Evolutionary conservation across 2,329 filamentous ascomycete genomes (phyloP).

Genomic region (Aspergillus fischeri): DNA sequence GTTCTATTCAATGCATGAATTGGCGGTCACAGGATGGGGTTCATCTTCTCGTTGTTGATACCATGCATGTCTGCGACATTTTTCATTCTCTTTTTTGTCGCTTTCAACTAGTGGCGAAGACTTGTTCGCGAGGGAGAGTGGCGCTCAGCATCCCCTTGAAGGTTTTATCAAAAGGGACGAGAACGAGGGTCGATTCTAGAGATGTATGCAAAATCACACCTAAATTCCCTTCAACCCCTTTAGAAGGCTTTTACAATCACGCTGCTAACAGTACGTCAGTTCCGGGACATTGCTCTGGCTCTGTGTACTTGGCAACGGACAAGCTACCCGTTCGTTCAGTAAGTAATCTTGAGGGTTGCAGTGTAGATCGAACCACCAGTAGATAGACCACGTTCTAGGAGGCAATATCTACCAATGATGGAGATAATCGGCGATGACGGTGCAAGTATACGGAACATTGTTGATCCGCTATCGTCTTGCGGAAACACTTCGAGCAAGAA

Average conservation of each 20-base stretch:
- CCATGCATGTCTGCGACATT: conserved; percentile 7
- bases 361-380: no score
- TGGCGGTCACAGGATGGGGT: not conserved
- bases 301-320: no score
- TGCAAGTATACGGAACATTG: not conserved
- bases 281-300: no score
- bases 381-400: not conserved
- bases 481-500: conserved; percentile 1
- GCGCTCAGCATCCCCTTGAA: not conserved
- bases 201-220: not conserved
- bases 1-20: conserved; percentile 5
- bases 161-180: not conserved
- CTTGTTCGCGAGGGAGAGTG: not conserved
- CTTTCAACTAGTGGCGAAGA: not conserved
- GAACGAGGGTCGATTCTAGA: not conserved
- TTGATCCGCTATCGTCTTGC: not conserved
- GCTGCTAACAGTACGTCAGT: no score
- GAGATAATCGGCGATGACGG: not conserved
- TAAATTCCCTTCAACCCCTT: not conserved
- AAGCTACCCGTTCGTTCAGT: no score
- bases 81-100: conserved; percentile 4
- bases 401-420: not conserved
- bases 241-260: not conserved
- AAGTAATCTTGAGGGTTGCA: no score
- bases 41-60: conserved; percentile 14